Conservation (phyloP, 2,329 filamentous ascomycete species). For the Fusarium dimerum region DNA sequence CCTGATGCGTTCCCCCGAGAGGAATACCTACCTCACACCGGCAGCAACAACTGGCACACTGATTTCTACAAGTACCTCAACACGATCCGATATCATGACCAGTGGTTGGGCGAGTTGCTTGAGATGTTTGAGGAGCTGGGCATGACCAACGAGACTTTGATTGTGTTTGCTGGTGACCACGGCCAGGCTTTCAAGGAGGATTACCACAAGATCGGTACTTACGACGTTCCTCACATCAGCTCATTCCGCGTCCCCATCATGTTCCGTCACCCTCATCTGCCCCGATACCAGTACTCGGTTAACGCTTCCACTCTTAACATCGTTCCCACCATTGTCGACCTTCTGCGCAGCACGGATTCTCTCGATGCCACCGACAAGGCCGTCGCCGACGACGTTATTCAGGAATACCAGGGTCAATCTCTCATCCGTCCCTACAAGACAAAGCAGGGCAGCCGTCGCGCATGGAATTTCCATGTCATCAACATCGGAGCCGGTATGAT, state of each 20-base stretch:
- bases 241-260: conserved; percentile 36
- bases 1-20: conserved; percentile 18
- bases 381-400: conserved; percentile 30
- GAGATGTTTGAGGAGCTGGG: conserved; percentile 34
- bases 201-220: conserved; percentile 32
- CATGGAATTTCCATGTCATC: conserved; percentile 38
- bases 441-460: conserved; percentile 26
- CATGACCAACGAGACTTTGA: conserved; percentile 36
- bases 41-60: conserved; percentile 28
- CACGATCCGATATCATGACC: conserved; percentile 34
- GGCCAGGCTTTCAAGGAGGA: conserved; percentile 38
- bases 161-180: conserved; percentile 38
- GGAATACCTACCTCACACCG: conserved; percentile 21
- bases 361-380: conserved; percentile 27
- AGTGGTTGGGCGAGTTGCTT: conserved; percentile 34
- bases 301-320: conserved; percentile 35
- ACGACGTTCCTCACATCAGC: conserved; percentile 36
- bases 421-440: conserved; percentile 31
- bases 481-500: conserved; percentile 37
- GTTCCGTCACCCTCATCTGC: conserved; percentile 36
- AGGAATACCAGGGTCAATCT: conserved; percentile 39
- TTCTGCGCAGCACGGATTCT: conserved; percentile 36
- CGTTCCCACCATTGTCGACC: conserved; percentile 38
- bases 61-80: conserved; percentile 39
- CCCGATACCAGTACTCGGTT: conserved; percentile 33